Evolutionary conservation across 805 yeast species (phyloP), one percentile per base, ranked within the genome.

Genomic region (Candida ortonii): DNA sequence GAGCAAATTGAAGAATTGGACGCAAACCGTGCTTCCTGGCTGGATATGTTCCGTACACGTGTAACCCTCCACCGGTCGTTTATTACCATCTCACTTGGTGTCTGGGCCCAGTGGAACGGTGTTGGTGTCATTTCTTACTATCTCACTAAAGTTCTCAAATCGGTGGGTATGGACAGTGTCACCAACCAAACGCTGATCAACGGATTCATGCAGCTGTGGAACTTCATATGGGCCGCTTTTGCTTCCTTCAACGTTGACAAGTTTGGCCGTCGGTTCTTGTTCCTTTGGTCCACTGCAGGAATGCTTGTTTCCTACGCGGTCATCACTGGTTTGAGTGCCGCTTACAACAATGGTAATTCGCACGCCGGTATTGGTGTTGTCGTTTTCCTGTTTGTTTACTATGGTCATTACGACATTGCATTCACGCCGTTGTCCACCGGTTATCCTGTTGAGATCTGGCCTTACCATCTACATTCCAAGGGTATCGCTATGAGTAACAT

Each of bases 381-480:
- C 13, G 50, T 32, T 4, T 34, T 41, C n/a, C 30, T 41, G 15
- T 44, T 46, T 21, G 33, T 46, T 17, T 41, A 55, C 64, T 62
- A 62, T 52, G 49, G 54, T 36, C 53, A 57, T 22, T 71, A 69
- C 51, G 61, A 68, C 50, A 52, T 65, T 25, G 73, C 70, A 22
- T 46, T 59, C 35, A 68, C 68, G 36, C 75, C 74, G 34, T 57
- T 69, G 33, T 70, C 73, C 32, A 59, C 53, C 49, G 47, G 69
- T 28, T 72, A 70, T 46, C 25, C 38, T 6, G 47, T 62, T 26
- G 68, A 77, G 51, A 68, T 75, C n/a, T 78, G 71, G 52, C 76
- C 74, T 25, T 59, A 73, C 46, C 65, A 71, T 36, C 65, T 79
- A 22, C 70, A 83, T 57, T 68, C 81, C 10, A 62, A 73, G 40